Conservation (phyloP, 2,329 filamentous ascomycete genomes). For the Sordariomycetes sp. region DNA sequence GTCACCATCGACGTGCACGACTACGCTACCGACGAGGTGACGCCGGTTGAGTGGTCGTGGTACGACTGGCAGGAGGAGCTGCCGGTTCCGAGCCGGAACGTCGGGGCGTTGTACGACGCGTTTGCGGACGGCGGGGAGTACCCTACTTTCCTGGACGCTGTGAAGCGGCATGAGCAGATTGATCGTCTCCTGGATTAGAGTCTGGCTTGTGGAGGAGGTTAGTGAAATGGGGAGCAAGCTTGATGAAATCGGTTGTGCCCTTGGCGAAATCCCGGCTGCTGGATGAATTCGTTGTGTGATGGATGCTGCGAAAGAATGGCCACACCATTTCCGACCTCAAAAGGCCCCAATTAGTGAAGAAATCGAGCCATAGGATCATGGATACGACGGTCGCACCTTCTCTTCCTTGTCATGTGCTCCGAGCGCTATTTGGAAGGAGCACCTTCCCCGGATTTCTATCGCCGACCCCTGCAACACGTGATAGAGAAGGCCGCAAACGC, state of each 20-base stretch:
- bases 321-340: too few species aligned
- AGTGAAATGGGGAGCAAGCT: not conserved
- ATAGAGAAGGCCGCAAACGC: too few species aligned
- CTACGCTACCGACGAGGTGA: conserved; percentile 30
- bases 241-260: not conserved
- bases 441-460: too few species aligned
- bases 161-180: not conserved
- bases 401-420: too few species aligned
- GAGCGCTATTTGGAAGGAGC: too few species aligned
- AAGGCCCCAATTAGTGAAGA: too few species aligned
- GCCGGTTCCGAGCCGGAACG: conserved; percentile 15
- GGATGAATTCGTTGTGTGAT: too few species aligned
- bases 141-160: not conserved
- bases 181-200: not conserved
- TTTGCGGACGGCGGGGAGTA: not conserved
- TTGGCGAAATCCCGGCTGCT: too few species aligned
- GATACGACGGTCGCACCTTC: too few species aligned
- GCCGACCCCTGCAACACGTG: too few species aligned
- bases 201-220: not conserved
- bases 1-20: conserved; percentile 40
- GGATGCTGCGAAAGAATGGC: too few species aligned
- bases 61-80: conserved; percentile 34
- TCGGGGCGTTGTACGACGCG: not conserved
- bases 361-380: too few species aligned
- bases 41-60: conserved; percentile 31